These are phyloP conservation scores for Amanita polypyramis DNA, from an alignment of 768 basidiomycete species.

Conservation along the genomic window DNA sequence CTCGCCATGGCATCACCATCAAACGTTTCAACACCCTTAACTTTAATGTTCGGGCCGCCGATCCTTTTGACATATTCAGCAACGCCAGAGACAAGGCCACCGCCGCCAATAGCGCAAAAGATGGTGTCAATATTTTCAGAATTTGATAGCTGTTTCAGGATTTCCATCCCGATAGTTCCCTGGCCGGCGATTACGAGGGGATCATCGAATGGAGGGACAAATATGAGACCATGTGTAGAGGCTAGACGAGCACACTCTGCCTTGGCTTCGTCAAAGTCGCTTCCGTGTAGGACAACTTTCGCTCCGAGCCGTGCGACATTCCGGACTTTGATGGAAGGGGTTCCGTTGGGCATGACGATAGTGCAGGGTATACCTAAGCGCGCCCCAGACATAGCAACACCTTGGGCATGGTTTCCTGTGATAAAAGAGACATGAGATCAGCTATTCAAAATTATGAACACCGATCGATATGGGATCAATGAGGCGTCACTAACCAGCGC, in stretches of 20 bases:
- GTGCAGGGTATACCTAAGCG: slow-evolving; percentile 87
- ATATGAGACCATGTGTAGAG: slow-evolving; percentile 61
- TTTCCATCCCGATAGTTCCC: slow-evolving; percentile 91
- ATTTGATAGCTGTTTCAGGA: slow-evolving; percentile 78
- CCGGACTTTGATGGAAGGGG: slow-evolving; percentile 91
- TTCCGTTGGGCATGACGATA: slow-evolving; percentile 97
- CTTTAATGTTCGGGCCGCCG: slow-evolving; percentile 70
- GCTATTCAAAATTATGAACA: slow-evolving; percentile 27
- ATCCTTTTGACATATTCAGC: slow-evolving; percentile 89
- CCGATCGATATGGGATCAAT: slow-evolving; percentile 6
- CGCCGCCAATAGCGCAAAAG: slow-evolving; percentile 90
- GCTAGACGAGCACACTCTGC: slow-evolving; percentile 86
- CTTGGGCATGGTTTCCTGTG: slow-evolving; percentile 95
- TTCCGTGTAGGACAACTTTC: slow-evolving; percentile 86
- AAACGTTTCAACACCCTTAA: slow-evolving; percentile 87
- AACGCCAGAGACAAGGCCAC: slow-evolving; percentile 87
- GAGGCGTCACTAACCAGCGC: slow-evolving; percentile 69
- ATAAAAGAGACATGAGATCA: slow-evolving; percentile 8
- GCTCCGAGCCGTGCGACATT: slow-evolving; percentile 94
- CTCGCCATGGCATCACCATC: slow-evolving; percentile 92
- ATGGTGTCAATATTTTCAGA: slow-evolving; percentile 74
- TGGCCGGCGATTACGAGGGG: slow-evolving; percentile 96
- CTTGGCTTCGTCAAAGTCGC: slow-evolving; percentile 95
- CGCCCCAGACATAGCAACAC: slow-evolving; percentile 90
- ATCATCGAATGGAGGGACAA: slow-evolving; percentile 96